Conservation (phyloP, 768 basidiomycete species). For the Fistulinella prunicolor region DNA sequence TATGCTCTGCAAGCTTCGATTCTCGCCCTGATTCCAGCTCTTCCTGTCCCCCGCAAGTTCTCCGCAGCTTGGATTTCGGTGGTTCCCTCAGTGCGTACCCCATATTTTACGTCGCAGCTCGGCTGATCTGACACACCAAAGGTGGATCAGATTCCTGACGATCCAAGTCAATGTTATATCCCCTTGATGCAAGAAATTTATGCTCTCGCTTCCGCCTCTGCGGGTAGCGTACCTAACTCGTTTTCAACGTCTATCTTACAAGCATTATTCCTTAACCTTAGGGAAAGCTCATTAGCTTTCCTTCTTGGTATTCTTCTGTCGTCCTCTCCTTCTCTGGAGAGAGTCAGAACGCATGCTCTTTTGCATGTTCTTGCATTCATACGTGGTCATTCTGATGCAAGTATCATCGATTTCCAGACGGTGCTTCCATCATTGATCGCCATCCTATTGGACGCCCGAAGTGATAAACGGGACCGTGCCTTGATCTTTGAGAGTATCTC, state of each 20-base stretch:
- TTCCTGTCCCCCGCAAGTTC: constrained; percentile 42
- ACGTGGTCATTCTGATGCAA: constrained; percentile 58
- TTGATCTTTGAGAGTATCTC: constrained; percentile 55
- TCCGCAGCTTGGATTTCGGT: constrained; percentile 48
- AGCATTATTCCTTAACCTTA: constrained; percentile 63
- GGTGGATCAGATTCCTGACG: constrained; percentile 8
- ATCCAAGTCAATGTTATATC: constrained; percentile 44
- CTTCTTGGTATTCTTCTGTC: constrained; percentile 70
- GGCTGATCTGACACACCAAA: constrained; percentile 13
- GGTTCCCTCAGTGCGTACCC: constrained; percentile 32
- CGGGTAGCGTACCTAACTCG: constrained; percentile 36
- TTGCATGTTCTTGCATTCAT: constrained; percentile 79
- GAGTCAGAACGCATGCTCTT: constrained; percentile 55
- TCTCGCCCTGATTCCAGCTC: constrained; percentile 47
- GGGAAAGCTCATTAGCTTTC: constrained; percentile 73
- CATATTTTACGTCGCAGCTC: neutral
- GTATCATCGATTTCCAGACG: constrained; percentile 74
- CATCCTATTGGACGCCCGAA: constrained; percentile 38
- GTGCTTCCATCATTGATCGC: constrained; percentile 70
- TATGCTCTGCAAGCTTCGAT: constrained; percentile 58
- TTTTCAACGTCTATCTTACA: constrained; percentile 59
- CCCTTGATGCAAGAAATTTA: constrained; percentile 67
- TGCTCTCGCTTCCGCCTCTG: constrained; percentile 55
- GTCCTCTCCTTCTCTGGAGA: constrained; percentile 22
- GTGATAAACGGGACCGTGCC: constrained; percentile 28